Conservation (phyloP, 225 moss, liverwort and hornwort genomes). For the Ulota crispa region DNA sequence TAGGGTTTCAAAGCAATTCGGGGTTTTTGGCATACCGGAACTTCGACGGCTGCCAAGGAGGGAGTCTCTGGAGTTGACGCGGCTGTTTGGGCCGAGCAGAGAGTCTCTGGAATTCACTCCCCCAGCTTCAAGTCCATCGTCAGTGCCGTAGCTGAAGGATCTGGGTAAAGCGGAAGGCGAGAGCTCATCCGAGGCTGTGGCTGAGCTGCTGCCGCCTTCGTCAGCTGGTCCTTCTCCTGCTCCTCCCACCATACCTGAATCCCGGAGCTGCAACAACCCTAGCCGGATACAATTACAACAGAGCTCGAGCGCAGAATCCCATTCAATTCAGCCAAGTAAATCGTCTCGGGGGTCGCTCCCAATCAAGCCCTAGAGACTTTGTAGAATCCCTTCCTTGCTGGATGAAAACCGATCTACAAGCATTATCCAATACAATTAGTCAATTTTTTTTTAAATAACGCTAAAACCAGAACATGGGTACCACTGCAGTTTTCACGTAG, state of each 20-base stretch:
- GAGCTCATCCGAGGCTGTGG: conserved; percentile 21
- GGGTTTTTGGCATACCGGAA: conserved; percentile 31
- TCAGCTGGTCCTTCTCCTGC: conserved; percentile 29
- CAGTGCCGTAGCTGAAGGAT: conserved; percentile 58
- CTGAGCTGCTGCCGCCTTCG: conserved; percentile 5
- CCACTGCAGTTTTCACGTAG: too few relatives aligned
- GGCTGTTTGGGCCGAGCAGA: conserved; percentile 24
- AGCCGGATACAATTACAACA: neutral
- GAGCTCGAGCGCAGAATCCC: neutral
- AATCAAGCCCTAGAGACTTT: neutral
- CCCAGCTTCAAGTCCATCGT: conserved; percentile 39
- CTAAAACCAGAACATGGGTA: too few relatives aligned
- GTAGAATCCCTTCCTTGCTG: neutral
- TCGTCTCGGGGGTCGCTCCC: too few relatives aligned
- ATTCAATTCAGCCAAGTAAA: neutral
- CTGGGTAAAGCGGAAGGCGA: conserved; percentile 43
- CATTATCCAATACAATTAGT: too few relatives aligned
- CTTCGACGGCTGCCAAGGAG: conserved; percentile 42
- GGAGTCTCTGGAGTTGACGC: conserved; percentile 45
- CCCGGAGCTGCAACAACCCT: neutral
- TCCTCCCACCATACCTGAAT: conserved; percentile 31
- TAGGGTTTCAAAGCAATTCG: too few relatives aligned
- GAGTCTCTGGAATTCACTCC: conserved; percentile 19
- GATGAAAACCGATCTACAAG: too few relatives aligned
- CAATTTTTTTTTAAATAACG: too few relatives aligned